These are phyloP conservation scores for Leucosporidium creatinivorum DNA, from an alignment of 768 basidiomycete species.

Conservation along the genomic window DNA sequence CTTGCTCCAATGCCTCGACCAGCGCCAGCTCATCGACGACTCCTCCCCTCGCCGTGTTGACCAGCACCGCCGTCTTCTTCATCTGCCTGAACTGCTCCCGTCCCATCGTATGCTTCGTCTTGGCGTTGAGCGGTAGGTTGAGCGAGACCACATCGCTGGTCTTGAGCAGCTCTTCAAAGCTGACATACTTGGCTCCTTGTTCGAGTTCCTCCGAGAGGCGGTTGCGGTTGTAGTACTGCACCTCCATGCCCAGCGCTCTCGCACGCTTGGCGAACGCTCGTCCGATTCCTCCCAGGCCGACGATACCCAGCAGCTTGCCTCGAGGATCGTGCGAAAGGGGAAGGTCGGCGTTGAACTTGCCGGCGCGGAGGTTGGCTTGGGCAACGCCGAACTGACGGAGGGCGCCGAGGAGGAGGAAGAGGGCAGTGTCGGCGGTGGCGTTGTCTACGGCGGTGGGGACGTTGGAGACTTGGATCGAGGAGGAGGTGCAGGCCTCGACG, in stretches of 20 bases:
- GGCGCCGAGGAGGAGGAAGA: conserved; percentile 74
- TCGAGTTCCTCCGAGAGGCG: conserved; percentile 60
- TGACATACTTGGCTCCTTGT: conserved; percentile 54
- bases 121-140: conserved; percentile 67
- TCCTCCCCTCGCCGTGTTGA: conserved; percentile 57
- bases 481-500: conserved; percentile 12
- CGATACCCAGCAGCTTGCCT: conserved; percentile 41
- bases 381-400: conserved; percentile 63
- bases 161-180: conserved; percentile 56
- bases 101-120: conserved; percentile 45
- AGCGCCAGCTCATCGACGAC: conserved; percentile 81
- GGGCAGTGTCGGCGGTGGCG: conserved; percentile 79
- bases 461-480: conserved; percentile 44
- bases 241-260: conserved; percentile 78
- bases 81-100: conserved; percentile 30
- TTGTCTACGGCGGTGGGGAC: conserved; percentile 86
- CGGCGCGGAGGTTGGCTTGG: conserved; percentile 48
- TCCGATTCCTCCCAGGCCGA: conserved; percentile 46
- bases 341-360: conserved; percentile 38
- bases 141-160: conserved; percentile 76
- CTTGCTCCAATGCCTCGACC: conserved; percentile 74
- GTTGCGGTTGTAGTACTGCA: conserved; percentile 61
- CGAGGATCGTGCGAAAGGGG: conserved; percentile 40
- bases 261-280: conserved; percentile 51
- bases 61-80: conserved; percentile 28